phyloP scores from a whole-genome alignment of 164 flowering plant species.

The Magnolia kwangsiensis region DNA sequence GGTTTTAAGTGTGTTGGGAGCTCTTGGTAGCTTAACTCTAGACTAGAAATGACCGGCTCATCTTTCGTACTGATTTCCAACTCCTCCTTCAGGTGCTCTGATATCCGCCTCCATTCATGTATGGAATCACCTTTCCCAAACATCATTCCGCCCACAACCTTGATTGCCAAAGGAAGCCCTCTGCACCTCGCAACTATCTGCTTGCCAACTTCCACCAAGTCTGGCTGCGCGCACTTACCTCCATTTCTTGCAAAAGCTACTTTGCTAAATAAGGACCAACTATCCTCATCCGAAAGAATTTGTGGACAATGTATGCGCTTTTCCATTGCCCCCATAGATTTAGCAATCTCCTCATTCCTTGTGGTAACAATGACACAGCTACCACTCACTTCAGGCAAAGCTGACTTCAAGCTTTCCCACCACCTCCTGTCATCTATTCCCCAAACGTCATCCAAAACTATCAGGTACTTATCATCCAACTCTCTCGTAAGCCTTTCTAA shows the following conservation, averaged over 20 bases:
- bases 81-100: not conserved
- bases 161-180: slow-evolving; percentile 8
- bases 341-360: not conserved
- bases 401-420: not conserved
- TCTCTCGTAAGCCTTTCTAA: not conserved
- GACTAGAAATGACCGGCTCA: not conserved
- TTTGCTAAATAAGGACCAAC: slow-evolving; percentile 5
- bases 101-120: not conserved
- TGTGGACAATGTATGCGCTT: not conserved
- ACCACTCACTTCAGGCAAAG: not conserved
- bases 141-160: slow-evolving; percentile 3
- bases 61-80: not conserved
- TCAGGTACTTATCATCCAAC: not conserved
- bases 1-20: slow-evolving; percentile 6
- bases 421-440: not conserved
- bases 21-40: slow-evolving; percentile 7
- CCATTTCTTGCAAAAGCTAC: not conserved
- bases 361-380: slow-evolving; percentile 5
- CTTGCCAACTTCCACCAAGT: not conserved
- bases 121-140: slow-evolving; percentile 1
- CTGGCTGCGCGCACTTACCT: not conserved
- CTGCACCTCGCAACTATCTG: not conserved
- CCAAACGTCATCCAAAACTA: not conserved
- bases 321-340: not conserved
- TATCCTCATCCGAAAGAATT: not conserved